phyloP scores from a whole-genome alignment of 2,329 filamentous ascomycete species.

The Cladosporium sp. region DNA sequence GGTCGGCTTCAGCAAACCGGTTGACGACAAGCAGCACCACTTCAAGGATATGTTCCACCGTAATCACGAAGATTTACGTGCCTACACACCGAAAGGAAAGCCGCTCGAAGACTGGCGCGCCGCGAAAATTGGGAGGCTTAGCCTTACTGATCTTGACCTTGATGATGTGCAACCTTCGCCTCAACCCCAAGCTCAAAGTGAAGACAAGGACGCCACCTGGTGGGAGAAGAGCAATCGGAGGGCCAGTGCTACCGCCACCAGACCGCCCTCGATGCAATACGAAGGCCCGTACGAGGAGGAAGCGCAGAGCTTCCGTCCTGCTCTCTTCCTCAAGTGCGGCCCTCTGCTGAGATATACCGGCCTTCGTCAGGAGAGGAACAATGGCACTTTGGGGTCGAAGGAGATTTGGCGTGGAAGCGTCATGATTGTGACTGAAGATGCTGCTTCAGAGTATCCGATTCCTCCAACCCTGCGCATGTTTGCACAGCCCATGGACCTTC shows the following conservation, averaged over 20 bases:
- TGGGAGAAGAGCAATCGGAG: slow-evolving; percentile 54
- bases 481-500: slow-evolving; percentile 73
- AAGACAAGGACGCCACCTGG: slow-evolving; percentile 50
- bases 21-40: slow-evolving; percentile 28
- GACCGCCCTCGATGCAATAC: slow-evolving; percentile 36
- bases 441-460: slow-evolving; percentile 74
- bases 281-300: slow-evolving; percentile 61
- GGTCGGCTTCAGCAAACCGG: slow-evolving; percentile 34
- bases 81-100: slow-evolving; percentile 49
- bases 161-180: slow-evolving; percentile 19
- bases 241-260: slow-evolving; percentile 16
- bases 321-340: slow-evolving; percentile 80
- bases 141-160: slow-evolving; percentile 38
- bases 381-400: slow-evolving; percentile 33
- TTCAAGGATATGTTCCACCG: slow-evolving; percentile 35
- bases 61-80: slow-evolving; percentile 23
- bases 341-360: slow-evolving; percentile 87
- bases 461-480: slow-evolving; percentile 75
- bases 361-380: slow-evolving; percentile 54
- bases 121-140: slow-evolving; percentile 35
- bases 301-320: slow-evolving; percentile 69
- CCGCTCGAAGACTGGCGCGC: slow-evolving; percentile 54
- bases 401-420: slow-evolving; percentile 87
- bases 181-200: slow-evolving; percentile 6
- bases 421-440: slow-evolving; percentile 90